Conservation (phyloP, 1,139 yeast species). For the Wickerhamomyces sp. region DNA sequence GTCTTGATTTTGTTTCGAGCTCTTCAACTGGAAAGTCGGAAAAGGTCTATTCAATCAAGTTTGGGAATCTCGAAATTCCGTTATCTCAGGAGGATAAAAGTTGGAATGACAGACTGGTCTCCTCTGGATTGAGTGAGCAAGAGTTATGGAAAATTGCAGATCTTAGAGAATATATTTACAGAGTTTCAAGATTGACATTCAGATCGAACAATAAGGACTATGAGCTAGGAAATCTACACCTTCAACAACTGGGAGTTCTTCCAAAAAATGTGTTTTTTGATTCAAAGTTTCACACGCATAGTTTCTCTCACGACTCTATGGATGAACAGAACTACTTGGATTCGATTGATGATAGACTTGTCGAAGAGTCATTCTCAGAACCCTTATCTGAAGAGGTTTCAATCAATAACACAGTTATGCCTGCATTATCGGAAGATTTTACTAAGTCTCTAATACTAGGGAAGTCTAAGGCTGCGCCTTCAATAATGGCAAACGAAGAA, state of each 20-base stretch:
- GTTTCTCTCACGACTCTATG: slow-evolving; percentile 21
- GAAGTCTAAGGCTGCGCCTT: slow-evolving; percentile 38
- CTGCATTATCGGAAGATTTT: slow-evolving; percentile 9
- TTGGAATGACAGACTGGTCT: slow-evolving; percentile 66
- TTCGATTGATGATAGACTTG: slow-evolving; percentile 19
- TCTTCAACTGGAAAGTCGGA: slow-evolving; percentile 24
- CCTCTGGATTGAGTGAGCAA: slow-evolving; percentile 63
- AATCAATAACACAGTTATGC: neutral
- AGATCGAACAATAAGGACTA: slow-evolving; percentile 12
- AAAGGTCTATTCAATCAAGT: slow-evolving; percentile 29
- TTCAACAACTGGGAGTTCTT: slow-evolving; percentile 33
- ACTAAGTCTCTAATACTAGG: slow-evolving; percentile 29
- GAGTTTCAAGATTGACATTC: slow-evolving; percentile 39
- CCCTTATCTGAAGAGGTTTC: slow-evolving; percentile 10
- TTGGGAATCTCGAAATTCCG: slow-evolving; percentile 35
- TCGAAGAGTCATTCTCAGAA: slow-evolving; percentile 13
- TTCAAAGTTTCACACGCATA: slow-evolving; percentile 44
- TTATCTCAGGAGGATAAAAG: slow-evolving; percentile 57
- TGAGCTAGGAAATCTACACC: slow-evolving; percentile 16
- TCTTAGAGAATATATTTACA: slow-evolving; percentile 61
- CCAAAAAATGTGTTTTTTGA: slow-evolving; percentile 73
- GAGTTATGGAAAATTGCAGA: slow-evolving; percentile 83
- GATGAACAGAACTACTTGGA: slow-evolving; percentile 10
- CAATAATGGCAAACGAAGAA: slow-evolving; percentile 41
- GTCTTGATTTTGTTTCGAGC: slow-evolving; percentile 32